Percentiles rank a stretch among this genome's conserved stretches.
Evolutionary conservation across 2,329 filamentous ascomycete species (phyloP).

Genomic region (Aureobasidium vineae): DNA sequence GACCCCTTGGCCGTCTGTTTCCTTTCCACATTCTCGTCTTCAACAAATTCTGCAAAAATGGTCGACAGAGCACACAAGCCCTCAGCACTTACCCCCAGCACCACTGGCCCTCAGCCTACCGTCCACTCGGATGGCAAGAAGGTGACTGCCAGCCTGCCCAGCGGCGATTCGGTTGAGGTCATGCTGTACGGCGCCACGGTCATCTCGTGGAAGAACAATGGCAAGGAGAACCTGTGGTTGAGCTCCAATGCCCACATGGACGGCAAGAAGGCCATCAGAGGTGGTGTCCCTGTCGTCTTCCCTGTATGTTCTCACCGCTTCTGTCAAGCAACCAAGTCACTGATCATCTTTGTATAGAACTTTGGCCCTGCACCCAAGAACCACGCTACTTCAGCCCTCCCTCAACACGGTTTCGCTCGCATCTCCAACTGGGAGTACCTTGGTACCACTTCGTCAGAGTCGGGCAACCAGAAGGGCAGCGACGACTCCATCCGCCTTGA

Average conservation of each 20-base stretch:
- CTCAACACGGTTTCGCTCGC: constrained; percentile 94
- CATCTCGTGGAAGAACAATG: constrained; percentile 83
- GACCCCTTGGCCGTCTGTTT: neutral
- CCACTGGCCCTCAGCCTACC: constrained; percentile 65
- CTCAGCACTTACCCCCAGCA: constrained; percentile 67
- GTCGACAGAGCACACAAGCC: constrained; percentile 87
- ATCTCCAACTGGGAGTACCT: constrained; percentile 91
- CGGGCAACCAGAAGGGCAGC: constrained; percentile 43
- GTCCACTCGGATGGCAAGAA: constrained; percentile 70
- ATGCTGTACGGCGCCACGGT: constrained; percentile 92
- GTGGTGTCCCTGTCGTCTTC: constrained; percentile 90
- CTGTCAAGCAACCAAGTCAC: neutral
- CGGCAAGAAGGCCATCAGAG: constrained; percentile 83
- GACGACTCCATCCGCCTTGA: constrained; percentile 85
- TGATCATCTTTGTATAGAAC: constrained; percentile 53
- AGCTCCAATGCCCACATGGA: constrained; percentile 77
- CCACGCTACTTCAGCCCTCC: constrained; percentile 72
- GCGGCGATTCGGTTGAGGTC: constrained; percentile 81
- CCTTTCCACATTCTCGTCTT: neutral
- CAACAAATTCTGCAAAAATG: constrained; percentile 46
- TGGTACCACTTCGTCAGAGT: constrained; percentile 75
- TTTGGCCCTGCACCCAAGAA: constrained; percentile 81
- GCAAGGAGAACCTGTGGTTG: constrained; percentile 80
- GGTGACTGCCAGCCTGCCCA: constrained; percentile 76
- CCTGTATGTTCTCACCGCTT: constrained; percentile 60